Conservation (phyloP, 805 yeast species). For the Sugiyamaella boreocaroliniensis region DNA sequence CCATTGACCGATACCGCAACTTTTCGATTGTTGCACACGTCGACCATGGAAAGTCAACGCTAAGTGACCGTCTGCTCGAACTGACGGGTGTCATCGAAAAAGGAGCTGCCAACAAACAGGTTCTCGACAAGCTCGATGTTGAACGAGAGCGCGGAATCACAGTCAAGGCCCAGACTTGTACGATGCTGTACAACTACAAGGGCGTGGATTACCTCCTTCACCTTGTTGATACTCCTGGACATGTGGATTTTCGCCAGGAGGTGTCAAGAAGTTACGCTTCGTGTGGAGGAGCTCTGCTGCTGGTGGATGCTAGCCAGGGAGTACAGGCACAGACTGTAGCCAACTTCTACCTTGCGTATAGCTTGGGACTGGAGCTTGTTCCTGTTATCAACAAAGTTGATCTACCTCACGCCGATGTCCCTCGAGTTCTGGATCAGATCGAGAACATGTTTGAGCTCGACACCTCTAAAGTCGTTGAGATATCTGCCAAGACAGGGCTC, state of each 20-base stretch:
- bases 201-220: constrained; percentile 76
- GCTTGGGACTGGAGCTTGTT: constrained; percentile 69
- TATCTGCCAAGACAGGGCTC: constrained; percentile 86
- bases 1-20: constrained; percentile 75
- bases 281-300: constrained; percentile 84
- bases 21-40: constrained; percentile 96
- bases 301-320: constrained; percentile 94
- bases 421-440: constrained; percentile 76
- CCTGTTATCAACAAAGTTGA: constrained; percentile 93
- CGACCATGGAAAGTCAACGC: constrained; percentile 72
- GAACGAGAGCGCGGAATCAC: constrained; percentile 96
- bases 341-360: constrained; percentile 82
- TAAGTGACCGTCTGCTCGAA: constrained; percentile 82
- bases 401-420: constrained; percentile 78
- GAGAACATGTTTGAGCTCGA: constrained; percentile 76
- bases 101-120: constrained; percentile 65
- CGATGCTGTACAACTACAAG: constrained; percentile 73
- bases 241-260: constrained; percentile 91
- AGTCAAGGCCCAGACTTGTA: constrained; percentile 92
- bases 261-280: constrained; percentile 92
- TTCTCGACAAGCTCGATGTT: constrained; percentile 85
- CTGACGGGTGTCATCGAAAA: constrained; percentile 81
- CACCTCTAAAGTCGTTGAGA: constrained; percentile 65
- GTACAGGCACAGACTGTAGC: constrained; percentile 99
- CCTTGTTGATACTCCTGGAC: constrained; percentile 96